Conservation (phyloP, 2,329 filamentous ascomycete genomes). For the Thelonectria olida region DNA sequence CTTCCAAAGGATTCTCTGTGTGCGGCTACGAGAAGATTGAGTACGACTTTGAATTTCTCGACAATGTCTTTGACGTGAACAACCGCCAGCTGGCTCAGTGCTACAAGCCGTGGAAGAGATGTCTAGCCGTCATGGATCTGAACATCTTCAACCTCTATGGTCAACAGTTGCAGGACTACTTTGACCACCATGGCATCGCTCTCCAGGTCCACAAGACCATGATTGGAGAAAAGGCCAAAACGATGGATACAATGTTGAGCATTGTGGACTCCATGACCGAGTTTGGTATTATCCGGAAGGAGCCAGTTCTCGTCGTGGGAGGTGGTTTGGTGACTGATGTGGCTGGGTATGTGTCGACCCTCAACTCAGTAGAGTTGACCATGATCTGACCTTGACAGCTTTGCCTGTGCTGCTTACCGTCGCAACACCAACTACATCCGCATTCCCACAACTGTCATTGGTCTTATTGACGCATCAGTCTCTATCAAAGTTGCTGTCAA, state of each 20-base stretch:
- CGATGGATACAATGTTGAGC: conserved; percentile 72
- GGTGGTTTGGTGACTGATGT: conserved; percentile 78
- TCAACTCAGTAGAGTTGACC: conserved; percentile 9
- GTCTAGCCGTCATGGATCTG: conserved; percentile 74
- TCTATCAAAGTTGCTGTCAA: conserved; percentile 84
- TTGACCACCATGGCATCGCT: conserved; percentile 69
- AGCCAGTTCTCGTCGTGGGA: conserved; percentile 73
- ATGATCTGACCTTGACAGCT: conserved; percentile 51
- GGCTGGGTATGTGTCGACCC: conserved; percentile 74
- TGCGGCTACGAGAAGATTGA: conserved; percentile 80
- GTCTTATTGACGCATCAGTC: conserved; percentile 78
- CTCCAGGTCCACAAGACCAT: conserved; percentile 76
- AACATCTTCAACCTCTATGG: conserved; percentile 78
- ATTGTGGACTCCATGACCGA: conserved; percentile 80
- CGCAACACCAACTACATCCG: conserved; percentile 79
- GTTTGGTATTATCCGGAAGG: conserved; percentile 76
- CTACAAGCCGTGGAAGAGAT: conserved; percentile 72
- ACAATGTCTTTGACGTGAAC: conserved; percentile 70
- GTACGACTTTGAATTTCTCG: conserved; percentile 79
- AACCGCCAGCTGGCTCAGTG: conserved; percentile 71
- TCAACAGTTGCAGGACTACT: conserved; percentile 71
- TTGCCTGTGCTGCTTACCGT: conserved; percentile 76
- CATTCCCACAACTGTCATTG: conserved; percentile 78
- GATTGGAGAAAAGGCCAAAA: conserved; percentile 81
- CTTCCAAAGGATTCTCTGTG: conserved; percentile 72